Conservation (phyloP, 2,329 filamentous ascomycete genomes). For the Beauveria scarabaeidicola region DNA sequence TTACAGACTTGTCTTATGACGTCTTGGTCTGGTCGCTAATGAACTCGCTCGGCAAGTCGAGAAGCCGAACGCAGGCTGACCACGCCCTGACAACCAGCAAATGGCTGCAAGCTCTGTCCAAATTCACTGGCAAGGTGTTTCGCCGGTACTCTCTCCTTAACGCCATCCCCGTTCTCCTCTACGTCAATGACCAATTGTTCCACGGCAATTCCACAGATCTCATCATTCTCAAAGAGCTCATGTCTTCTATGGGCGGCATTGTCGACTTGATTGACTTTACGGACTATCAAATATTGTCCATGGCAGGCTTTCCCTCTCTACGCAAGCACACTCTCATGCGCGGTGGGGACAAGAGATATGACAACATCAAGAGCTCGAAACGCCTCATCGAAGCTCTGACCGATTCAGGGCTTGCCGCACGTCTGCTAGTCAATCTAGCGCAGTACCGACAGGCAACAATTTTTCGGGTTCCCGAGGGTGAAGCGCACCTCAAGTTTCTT, state of each 20-base stretch:
- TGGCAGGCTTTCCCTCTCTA: constrained; percentile 76
- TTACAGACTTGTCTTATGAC: constrained; percentile 87
- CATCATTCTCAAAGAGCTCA: constrained; percentile 82
- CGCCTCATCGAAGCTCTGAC: constrained; percentile 73
- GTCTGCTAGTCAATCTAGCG: constrained; percentile 80
- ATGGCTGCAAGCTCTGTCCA: constrained; percentile 84
- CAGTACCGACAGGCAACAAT: constrained; percentile 85
- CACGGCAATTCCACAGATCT: constrained; percentile 82
- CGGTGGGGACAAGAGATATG: constrained; percentile 73
- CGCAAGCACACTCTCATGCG: constrained; percentile 73
- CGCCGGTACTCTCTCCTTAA: constrained; percentile 78
- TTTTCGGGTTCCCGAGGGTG: constrained; percentile 60
- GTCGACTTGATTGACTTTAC: constrained; percentile 81
- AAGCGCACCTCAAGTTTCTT: constrained; percentile 80
- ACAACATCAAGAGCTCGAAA: constrained; percentile 64
- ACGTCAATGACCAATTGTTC: constrained; percentile 76
- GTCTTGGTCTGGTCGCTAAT: constrained; percentile 88
- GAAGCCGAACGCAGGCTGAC: constrained; percentile 54
- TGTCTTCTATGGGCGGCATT: constrained; percentile 89
- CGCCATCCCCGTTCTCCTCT: constrained; percentile 76
- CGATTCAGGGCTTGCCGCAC: constrained; percentile 68
- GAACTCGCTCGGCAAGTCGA: constrained; percentile 57
- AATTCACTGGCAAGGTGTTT: constrained; percentile 87
- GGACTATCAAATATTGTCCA: constrained; percentile 75
- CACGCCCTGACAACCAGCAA: constrained; percentile 69